Base-by-base conservation (phyloP, 2,329 filamentous ascomycete species). In the Xylaria sp. region DNA sequence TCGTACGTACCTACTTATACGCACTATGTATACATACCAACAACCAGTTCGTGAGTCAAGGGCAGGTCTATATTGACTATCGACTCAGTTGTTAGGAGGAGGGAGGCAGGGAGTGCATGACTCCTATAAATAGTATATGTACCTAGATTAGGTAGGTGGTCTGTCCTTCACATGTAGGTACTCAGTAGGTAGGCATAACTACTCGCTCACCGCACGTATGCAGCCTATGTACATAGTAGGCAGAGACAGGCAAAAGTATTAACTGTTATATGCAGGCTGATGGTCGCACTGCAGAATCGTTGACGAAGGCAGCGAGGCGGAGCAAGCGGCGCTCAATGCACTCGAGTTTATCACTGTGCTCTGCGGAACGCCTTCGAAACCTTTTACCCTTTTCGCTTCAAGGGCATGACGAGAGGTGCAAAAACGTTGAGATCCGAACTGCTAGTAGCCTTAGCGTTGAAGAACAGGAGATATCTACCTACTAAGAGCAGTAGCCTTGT, bases 281-380 rank as follows among this genome's bases (percentile, higher is more conserved):
- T 49, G 33, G 59, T 53, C 35, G 40, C 46, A 59, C 33, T 42
- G 35, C 49, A 59, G 50, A 17, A 51, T 50, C 31, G 46, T 42
- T 42, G 38, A 54, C 43, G 15, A 46, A n/a, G 15, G 45, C 23
- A 47, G 51, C 45, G 56, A 63, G 56, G 57, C 50, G 40, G 57
- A 49, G 56, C 35, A 31, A 33, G 23, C 47, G 19, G 38, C 38
- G 14, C 9, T 59, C 31, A 31, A 53, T 59, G 57, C 49, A n/a
- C n/a, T n/a, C n/a, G n/a, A 25, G 25, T 15, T 25, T 33, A 57
- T 49, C 54, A 8, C 42, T 23, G 37, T 15, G 23, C 23, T 17
- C 50, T 46, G 49, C 53, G 14, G 28, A 53, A 21, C 4, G 28
- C 28, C 28, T 31, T 9, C 28, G 9, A 9, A 9, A 8, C 38